These are phyloP conservation scores for Phytophthora pseudosyringae DNA, from an alignment of 352 stramenopile species.

Conservation along the genomic window DNA sequence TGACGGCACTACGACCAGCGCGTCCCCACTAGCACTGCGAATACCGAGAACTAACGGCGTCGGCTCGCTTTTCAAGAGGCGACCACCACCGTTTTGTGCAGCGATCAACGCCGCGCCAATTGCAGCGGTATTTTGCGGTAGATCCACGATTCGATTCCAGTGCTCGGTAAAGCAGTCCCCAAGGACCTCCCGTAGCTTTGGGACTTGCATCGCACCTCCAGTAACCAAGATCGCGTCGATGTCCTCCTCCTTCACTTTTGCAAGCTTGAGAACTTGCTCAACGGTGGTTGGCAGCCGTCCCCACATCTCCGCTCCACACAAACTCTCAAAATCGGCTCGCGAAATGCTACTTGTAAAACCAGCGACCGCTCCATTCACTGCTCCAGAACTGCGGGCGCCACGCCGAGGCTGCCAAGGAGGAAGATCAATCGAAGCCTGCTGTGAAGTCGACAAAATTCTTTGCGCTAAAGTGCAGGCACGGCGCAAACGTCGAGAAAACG, in stretches of 20 bases:
- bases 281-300: constrained; percentile 21
- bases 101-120: constrained; percentile 32
- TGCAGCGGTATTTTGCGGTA: constrained; percentile 24
- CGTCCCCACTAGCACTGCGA: constrained; percentile 39
- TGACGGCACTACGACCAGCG: constrained; percentile 31
- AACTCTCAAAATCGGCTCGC: constrained; percentile 42
- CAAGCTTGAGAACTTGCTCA: constrained; percentile 29
- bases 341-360: constrained; percentile 43
- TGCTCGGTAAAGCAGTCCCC: constrained; percentile 23
- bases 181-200: constrained; percentile 33
- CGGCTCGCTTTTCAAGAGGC: constrained; percentile 26
- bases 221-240: constrained; percentile 43
- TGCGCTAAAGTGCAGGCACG: constrained; percentile 49
- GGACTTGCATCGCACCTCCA: constrained; percentile 38
- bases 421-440: constrained; percentile 40
- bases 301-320: constrained; percentile 46
- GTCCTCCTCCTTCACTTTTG: constrained; percentile 27
- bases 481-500: constrained; percentile 31
- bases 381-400: constrained; percentile 1
- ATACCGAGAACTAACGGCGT: constrained; percentile 42
- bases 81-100: not conserved
- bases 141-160: constrained; percentile 15
- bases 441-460: constrained; percentile 49
- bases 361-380: not conserved
- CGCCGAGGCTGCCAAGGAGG: constrained; percentile 27